Conservation (phyloP, 2,329 filamentous ascomycete genomes). For the Trichoderma afroharzianum region DNA sequence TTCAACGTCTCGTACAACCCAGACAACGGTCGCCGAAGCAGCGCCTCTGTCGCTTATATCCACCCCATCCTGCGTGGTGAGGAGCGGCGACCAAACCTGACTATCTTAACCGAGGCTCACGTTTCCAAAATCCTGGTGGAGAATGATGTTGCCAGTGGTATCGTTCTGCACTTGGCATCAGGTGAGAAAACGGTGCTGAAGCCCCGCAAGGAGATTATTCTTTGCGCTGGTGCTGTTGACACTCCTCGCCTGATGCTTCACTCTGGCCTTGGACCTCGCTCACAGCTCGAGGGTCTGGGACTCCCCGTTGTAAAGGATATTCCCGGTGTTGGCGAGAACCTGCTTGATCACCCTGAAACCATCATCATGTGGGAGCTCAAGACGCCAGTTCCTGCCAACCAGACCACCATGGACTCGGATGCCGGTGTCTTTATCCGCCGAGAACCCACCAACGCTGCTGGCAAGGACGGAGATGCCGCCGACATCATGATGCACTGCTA, state of each 20-base stretch:
- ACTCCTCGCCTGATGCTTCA: constrained; percentile 65
- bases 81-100: constrained; percentile 79
- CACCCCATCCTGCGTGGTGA: constrained; percentile 83
- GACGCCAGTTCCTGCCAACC: constrained; percentile 68
- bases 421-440: constrained; percentile 84
- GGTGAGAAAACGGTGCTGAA: constrained; percentile 54
- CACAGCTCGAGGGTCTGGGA: constrained; percentile 50
- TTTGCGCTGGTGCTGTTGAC: constrained; percentile 77
- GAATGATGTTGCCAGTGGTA: constrained; percentile 66
- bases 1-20: constrained; percentile 91
- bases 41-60: constrained; percentile 86
- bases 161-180: constrained; percentile 60
- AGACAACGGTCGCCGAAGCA: constrained; percentile 78
- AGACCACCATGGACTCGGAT: constrained; percentile 90
- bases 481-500: constrained; percentile 98
- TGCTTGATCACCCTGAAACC: constrained; percentile 58
- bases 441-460: constrained; percentile 63
- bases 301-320: constrained; percentile 56
- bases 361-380: constrained; percentile 74
- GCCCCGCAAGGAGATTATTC: constrained; percentile 71
- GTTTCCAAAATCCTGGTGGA: constrained; percentile 76
- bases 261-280: constrained; percentile 54
- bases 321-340: constrained; percentile 58
- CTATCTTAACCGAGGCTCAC: constrained; percentile 82
- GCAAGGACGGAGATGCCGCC: constrained; percentile 69